A percentile compares a stretch with the other conserved stretches of the same genome.
phyloP scores from a whole-genome alignment of 1,284 basidiomycete species.

The Ganoderma sinense region DNA sequence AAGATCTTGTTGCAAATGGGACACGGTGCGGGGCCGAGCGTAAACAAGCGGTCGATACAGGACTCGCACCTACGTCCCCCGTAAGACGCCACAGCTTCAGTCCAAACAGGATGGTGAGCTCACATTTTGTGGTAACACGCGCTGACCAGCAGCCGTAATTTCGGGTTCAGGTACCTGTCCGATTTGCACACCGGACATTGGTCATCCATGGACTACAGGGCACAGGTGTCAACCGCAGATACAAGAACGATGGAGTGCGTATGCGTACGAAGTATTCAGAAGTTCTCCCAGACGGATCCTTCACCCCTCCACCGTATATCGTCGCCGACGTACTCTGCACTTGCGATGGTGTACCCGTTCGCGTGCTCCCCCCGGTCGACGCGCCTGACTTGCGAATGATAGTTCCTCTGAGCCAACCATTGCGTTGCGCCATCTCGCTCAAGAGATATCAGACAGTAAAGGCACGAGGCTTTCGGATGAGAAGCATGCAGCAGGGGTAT shows the following conservation, averaged over 20 bases:
- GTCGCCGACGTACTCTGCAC: slow-evolving; percentile 75
- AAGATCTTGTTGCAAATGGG: slow-evolving; percentile 92
- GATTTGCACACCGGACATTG: slow-evolving; percentile 98
- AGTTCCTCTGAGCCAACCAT: slow-evolving; percentile 72
- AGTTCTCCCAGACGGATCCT: slow-evolving; percentile 81
- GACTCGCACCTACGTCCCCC: slow-evolving; percentile 85
- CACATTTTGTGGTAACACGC: slow-evolving; percentile 99
- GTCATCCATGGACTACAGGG: slow-evolving; percentile 84
- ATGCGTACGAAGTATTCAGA: slow-evolving; percentile 77
- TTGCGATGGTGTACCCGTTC: slow-evolving; percentile 68
- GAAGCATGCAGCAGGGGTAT: background rate
- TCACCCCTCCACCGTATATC: slow-evolving; percentile 80
- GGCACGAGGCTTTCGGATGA: background rate
- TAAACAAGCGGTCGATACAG: slow-evolving; percentile 97
- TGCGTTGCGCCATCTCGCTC: slow-evolving; percentile 24
- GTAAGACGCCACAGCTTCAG: background rate
- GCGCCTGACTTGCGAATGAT: slow-evolving; percentile 71
- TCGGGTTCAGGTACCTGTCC: slow-evolving; percentile 95
- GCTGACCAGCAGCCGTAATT: slow-evolving; percentile 92
- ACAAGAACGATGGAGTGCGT: background rate
- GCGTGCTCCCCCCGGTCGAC: slow-evolving; percentile 53
- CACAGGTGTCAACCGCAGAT: background rate
- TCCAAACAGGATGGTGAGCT: slow-evolving; percentile 29
- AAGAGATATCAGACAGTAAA: background rate
- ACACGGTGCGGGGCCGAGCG: slow-evolving; percentile 95